Percentiles rank a stretch among this genome's conserved stretches.
These are phyloP conservation scores for Cutaneotrichosporon cutaneum DNA, from an alignment of 1,284 basidiomycete genomes.

Conservation along the genomic window DNA sequence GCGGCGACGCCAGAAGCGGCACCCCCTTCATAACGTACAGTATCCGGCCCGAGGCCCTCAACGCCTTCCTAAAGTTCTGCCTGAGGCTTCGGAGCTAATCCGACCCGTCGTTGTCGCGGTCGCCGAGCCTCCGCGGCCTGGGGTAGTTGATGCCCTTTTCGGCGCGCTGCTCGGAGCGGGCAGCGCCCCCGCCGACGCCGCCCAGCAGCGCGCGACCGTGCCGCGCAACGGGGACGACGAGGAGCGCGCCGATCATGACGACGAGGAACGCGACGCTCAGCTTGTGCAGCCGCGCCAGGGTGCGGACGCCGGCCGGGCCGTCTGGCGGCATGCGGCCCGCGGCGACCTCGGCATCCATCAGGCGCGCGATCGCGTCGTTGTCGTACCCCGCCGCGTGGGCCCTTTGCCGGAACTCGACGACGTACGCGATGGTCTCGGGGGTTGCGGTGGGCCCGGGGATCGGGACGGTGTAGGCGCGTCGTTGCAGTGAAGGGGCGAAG, in stretches of 20 bases:
- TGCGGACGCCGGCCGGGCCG: neutral
- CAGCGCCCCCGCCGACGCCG: no score
- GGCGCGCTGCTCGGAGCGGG: neutral
- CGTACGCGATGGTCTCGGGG: neutral
- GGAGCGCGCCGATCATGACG: neutral
- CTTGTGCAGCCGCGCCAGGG: neutral
- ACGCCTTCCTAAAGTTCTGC: no score
- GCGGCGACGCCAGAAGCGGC: no score
- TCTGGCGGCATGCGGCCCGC: neutral
- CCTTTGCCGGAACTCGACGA: neutral
- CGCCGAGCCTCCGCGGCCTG: neutral
- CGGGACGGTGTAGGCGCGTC: neutral
- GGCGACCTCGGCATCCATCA: neutral
- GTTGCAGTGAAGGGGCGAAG: neutral
- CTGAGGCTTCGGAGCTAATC: neutral
- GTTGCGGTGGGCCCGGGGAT: neutral
- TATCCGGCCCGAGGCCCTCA: no score
- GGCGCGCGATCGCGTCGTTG: neutral
- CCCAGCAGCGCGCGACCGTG: neutral
- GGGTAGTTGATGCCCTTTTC: neutral
- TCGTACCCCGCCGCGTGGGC: neutral
- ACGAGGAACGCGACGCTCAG: neutral
- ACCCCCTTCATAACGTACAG: no score
- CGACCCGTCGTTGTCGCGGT: neutral
- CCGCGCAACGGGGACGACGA: neutral